Base-by-base conservation (phyloP, 305 asterid species). In the Fraxinus dipetala region DNA sequence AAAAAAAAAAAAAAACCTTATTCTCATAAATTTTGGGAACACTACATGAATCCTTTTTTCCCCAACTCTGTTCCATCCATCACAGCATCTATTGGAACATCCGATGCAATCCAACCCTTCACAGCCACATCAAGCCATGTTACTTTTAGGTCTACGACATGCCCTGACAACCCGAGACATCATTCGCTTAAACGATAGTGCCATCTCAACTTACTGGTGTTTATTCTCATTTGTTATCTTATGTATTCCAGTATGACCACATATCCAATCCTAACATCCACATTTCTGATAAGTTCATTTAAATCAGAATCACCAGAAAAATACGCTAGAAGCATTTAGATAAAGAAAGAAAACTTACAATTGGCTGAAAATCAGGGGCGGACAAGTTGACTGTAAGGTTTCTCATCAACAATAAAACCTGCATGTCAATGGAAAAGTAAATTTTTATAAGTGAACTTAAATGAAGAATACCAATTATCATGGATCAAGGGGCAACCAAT, bases 351-450 rank as follows among this genome's bases (percentile, higher is more conserved):
- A 79, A 77, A 88, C 97, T 91, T 86, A 95, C 98, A 72, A 94
- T 85, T 79, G 98, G 91, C 85, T 92, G 96, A 83, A 90, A 94
- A 80, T 92, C 97, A 35, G 98, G 99, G 85, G 85, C 90, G 56
- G 97, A 87, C 89, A 95, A 89, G 89, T 95, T 95, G 89, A 91
- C 75, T 75, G 95, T 91, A 80, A 95, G 99, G 85, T 95, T 95
- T 80, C 88, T 90, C 96, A 93, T 92, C 93, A 95, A 85, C 88
- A 95, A 82, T 86, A 94, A 77, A 84, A 92, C 99, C 99, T 95
- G 95, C 93, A 89, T 85, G 74, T 79, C 85, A 84, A 77, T 24
- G 36, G 34, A 30, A 84, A 72, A 20, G 65, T 54, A 54, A 6
- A 1, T 54, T 54, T 54, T 54, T 54, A 48, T 14, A 4, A n/a